These are phyloP conservation scores for Wallacemonas sp. DNA, from an alignment of 208 protist genomes.

Conservation along the genomic window DNA sequence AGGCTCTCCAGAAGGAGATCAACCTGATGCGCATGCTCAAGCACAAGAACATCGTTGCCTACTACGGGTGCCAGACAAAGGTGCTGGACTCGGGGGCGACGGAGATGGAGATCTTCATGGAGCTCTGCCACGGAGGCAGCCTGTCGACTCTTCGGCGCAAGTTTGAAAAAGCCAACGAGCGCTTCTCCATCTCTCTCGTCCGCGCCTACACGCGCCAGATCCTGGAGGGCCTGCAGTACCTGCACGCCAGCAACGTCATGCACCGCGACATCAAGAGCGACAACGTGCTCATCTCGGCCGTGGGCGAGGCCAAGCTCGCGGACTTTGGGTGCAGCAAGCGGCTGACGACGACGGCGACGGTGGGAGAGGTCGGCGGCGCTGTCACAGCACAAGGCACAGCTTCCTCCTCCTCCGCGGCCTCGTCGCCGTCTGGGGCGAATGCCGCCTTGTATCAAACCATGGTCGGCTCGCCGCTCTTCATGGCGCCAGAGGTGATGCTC, in stretches of 20 bases:
- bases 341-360: constrained; percentile 21
- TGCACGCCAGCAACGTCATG: constrained; percentile 78
- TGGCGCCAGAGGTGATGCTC: constrained; percentile 89
- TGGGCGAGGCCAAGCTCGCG: constrained; percentile 92
- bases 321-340: constrained; percentile 95
- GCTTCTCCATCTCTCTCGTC: constrained; percentile 71
- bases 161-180: constrained; percentile 69
- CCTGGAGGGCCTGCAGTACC: constrained; percentile 82
- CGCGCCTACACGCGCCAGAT: constrained; percentile 90
- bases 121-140: constrained; percentile 87
- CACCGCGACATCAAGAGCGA: constrained; percentile 93
- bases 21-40: constrained; percentile 84
- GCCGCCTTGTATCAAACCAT: constrained; percentile 71
- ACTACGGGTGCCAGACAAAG: constrained; percentile 88
- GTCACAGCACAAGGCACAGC: background rate
- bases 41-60: constrained; percentile 88
- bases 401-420: background rate
- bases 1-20: constrained; percentile 72
- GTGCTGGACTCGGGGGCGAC: constrained; percentile 31
- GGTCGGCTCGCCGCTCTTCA: constrained; percentile 86
- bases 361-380: background rate
- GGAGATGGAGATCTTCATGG: constrained; percentile 90
- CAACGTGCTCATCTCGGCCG: constrained; percentile 89
- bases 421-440: constrained; percentile 15
- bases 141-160: constrained; percentile 59